These are phyloP conservation scores for Eremothecium gossypii DNA, from an alignment of 1,139 yeast genomes.

Conservation along the genomic window DNA sequence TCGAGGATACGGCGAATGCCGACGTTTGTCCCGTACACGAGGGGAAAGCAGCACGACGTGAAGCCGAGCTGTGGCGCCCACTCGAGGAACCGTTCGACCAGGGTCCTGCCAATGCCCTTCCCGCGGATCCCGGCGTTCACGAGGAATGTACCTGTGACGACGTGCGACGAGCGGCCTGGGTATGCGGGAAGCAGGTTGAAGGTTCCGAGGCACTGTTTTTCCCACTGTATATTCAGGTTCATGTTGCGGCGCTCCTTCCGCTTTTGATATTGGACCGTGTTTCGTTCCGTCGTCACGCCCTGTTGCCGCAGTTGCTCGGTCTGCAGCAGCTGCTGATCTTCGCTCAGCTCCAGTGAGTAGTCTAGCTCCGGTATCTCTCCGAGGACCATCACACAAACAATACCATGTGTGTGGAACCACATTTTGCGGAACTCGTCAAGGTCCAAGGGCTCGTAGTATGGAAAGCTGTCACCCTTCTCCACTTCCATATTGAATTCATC, in stretches of 20 bases:
- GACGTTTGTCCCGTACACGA: constrained; percentile 81
- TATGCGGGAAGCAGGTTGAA: constrained; percentile 79
- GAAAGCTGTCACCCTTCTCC: constrained; percentile 78
- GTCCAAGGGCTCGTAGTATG: constrained; percentile 70
- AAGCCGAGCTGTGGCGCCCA: constrained; percentile 92
- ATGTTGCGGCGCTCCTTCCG: constrained; percentile 24
- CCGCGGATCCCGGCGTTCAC: constrained; percentile 91
- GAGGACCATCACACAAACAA: constrained; percentile 78
- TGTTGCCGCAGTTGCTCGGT: constrained; percentile 13
- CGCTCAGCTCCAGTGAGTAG: constrained; percentile 28
- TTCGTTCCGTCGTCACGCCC: constrained; percentile 19
- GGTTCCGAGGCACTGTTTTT: constrained; percentile 78
- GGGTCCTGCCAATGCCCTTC: constrained; percentile 81
- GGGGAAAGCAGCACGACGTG: constrained; percentile 71
- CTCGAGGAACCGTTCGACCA: constrained; percentile 73
- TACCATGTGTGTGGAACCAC: constrained; percentile 68
- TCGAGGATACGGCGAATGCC: constrained; percentile 78
- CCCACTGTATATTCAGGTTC: constrained; percentile 56
- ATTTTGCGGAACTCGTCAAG: constrained; percentile 65
- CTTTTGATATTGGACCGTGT: constrained; percentile 21
- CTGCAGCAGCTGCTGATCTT: constrained; percentile 13
- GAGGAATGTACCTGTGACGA: constrained; percentile 82
- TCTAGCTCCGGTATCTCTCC: constrained; percentile 59
- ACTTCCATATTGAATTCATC: constrained; percentile 93
- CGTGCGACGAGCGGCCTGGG: constrained; percentile 87